Conservation (phyloP, 805 yeast genomes). For the Groenewaldozyma tartarivorans region DNA sequence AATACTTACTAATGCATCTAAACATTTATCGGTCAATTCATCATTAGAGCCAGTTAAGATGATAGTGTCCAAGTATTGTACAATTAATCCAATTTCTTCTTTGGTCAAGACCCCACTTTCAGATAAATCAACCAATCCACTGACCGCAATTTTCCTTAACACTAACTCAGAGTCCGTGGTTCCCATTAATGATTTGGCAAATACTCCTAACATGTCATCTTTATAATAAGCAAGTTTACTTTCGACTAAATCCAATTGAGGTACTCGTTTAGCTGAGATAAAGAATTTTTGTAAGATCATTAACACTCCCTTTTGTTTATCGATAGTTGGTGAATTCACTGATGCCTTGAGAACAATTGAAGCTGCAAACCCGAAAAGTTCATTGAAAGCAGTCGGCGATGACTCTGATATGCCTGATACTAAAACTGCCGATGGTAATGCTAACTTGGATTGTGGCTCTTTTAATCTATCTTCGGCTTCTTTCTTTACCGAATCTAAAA, state of each 20-base stretch:
- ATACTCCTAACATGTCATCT: constrained; percentile 56
- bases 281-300: constrained; percentile 52
- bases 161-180: constrained; percentile 62
- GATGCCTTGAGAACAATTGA: constrained; percentile 32
- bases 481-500: constrained; percentile 26
- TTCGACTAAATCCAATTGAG: constrained; percentile 9
- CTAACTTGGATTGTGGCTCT: constrained; percentile 41
- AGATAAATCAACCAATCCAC: constrained; percentile 49
- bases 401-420: constrained; percentile 47
- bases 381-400: constrained; percentile 37
- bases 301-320: constrained; percentile 50
- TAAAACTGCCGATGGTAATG: constrained; percentile 53
- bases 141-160: constrained; percentile 54
- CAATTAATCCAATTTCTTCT: constrained; percentile 52
- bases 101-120: constrained; percentile 39
- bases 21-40: constrained; percentile 42
- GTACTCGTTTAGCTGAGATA: constrained; percentile 33
- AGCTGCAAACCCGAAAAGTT: constrained; percentile 28
- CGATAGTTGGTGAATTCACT: constrained; percentile 27
- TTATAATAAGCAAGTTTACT: constrained; percentile 40
- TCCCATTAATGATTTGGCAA: constrained; percentile 61
- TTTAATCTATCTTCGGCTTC: constrained; percentile 44
- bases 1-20: constrained; percentile 44
- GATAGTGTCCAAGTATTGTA: constrained; percentile 55
- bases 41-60: constrained; percentile 44